A percentile compares a stretch with the other conserved stretches of the same genome.
Conservation (phyloP, 163 green algal species). For the Chlorella variabilis region DNA sequence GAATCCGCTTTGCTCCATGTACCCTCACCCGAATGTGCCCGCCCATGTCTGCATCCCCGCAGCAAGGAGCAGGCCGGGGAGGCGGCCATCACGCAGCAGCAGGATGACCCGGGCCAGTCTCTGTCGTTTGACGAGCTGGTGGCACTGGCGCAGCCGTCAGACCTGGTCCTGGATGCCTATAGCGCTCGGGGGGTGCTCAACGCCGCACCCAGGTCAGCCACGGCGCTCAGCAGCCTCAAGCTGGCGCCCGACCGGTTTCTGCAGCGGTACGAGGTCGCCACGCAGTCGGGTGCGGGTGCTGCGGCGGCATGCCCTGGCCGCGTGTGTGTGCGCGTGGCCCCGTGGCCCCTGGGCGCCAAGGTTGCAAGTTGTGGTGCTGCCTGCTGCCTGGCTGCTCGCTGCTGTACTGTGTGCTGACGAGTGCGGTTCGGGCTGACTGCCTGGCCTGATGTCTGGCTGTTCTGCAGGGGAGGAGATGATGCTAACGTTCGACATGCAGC, state of each 20-base stretch:
- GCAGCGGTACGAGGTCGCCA: conserved; percentile 40
- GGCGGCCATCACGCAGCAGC: neutral
- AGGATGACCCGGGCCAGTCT: neutral
- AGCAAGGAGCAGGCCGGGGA: neutral
- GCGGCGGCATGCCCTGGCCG: too few relatives aligned
- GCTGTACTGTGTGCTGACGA: too few relatives aligned
- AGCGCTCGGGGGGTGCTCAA: conserved; percentile 24
- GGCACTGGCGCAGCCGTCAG: conserved; percentile 20
- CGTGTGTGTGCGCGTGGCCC: too few relatives aligned
- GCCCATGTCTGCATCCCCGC: too few relatives aligned
- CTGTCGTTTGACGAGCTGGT: conserved; percentile 43
- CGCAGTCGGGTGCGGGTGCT: neutral
- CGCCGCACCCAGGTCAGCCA: neutral
- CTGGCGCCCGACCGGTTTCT: conserved; percentile 21
- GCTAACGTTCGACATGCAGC: conserved; percentile 45
- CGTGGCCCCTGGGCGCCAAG: too few relatives aligned
- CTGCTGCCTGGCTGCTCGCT: too few relatives aligned
- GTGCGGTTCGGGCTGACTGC: neutral
- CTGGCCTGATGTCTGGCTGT: neutral
- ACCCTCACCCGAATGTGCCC: too few relatives aligned
- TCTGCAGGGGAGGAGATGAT: conserved; percentile 44
- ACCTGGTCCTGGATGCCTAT: conserved; percentile 40
- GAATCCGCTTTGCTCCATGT: too few relatives aligned
- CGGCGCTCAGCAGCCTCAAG: conserved; percentile 31
- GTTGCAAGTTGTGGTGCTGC: too few relatives aligned